phyloP scores from a whole-genome alignment of 192 early-diverging fungal genomes.

The Podila minutissima region DNA sequence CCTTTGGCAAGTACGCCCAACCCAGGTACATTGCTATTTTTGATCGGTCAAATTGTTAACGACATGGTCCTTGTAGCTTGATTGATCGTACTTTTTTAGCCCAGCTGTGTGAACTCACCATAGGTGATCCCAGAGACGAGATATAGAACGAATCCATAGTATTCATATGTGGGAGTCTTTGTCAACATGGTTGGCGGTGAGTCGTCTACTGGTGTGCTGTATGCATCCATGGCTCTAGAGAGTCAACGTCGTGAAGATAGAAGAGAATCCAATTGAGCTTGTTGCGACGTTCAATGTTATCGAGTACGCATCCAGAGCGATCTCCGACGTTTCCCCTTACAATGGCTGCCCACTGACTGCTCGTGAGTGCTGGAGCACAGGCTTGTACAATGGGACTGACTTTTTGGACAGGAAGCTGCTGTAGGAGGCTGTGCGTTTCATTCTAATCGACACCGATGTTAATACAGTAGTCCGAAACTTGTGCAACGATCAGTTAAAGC shows the following conservation, averaged over 20 bases:
- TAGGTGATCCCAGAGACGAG: conserved; percentile 79
- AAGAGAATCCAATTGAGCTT: not conserved
- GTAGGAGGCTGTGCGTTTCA: conserved; percentile 49
- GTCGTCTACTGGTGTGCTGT: conserved; percentile 28
- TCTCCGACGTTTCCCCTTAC: conserved; percentile 4
- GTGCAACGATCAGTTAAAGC: not conserved
- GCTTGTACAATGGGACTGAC: conserved; percentile 27
- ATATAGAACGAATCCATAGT: conserved; percentile 91
- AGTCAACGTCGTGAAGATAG: not conserved
- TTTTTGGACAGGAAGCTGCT: conserved; percentile 50
- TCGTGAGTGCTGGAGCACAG: conserved; percentile 30
- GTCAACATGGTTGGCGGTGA: conserved; percentile 56
- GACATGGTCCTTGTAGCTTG: not conserved
- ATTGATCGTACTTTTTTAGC: not conserved
- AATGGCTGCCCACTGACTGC: conserved; percentile 28
- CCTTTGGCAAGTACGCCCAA: conserved; percentile 88
- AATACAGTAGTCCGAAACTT: not conserved
- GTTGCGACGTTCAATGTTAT: not conserved
- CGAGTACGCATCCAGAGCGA: not conserved
- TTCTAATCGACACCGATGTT: conserved; percentile 6
- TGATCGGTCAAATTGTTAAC: not conserved
- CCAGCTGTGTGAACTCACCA: conserved; percentile 35
- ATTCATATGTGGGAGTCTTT: conserved; percentile 82
- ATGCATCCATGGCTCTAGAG: conserved; percentile 26
- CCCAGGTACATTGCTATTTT: conserved; percentile 70